phyloP scores from a whole-genome alignment of 2,329 filamentous ascomycete species.

The Fonsecaea erecta region DNA sequence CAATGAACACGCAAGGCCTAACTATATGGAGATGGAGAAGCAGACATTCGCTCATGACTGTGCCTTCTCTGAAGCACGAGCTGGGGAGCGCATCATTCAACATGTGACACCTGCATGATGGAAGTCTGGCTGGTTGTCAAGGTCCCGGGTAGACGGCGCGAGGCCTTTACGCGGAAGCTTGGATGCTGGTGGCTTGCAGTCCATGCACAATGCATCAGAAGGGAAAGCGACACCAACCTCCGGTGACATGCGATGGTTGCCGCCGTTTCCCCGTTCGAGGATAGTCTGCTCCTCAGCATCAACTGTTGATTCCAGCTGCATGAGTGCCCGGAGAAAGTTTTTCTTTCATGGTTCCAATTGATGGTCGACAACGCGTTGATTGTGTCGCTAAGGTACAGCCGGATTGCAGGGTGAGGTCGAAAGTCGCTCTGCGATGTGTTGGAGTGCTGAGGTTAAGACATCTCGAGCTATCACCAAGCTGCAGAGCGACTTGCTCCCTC shows the following conservation, averaged over 20 bases:
- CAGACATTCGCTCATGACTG: not conserved
- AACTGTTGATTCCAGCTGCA: not conserved
- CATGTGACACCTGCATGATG: not conserved
- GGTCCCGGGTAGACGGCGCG: constrained; percentile 8
- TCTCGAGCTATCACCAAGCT: not conserved
- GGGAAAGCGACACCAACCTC: not conserved
- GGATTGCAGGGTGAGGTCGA: not conserved
- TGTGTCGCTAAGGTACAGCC: not conserved
- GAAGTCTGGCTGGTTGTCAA: not conserved
- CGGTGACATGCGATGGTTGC: not conserved
- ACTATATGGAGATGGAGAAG: not conserved
- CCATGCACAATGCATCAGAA: constrained; percentile 1
- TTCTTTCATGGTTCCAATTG: not conserved
- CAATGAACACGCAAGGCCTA: not conserved
- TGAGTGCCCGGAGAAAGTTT: not conserved
- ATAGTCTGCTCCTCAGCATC: not conserved
- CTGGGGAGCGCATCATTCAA: not conserved
- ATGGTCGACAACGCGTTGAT: not conserved
- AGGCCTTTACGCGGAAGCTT: constrained; percentile 2
- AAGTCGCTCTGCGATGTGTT: not conserved
- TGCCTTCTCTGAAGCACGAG: not conserved
- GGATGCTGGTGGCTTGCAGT: not conserved
- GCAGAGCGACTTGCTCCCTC: constrained; percentile 2
- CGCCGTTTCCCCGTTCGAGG: constrained; percentile 3
- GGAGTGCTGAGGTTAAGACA: not conserved